These are phyloP conservation scores for Knufia petricola DNA, from an alignment of 2,329 filamentous ascomycete species.

Conservation along the genomic window DNA sequence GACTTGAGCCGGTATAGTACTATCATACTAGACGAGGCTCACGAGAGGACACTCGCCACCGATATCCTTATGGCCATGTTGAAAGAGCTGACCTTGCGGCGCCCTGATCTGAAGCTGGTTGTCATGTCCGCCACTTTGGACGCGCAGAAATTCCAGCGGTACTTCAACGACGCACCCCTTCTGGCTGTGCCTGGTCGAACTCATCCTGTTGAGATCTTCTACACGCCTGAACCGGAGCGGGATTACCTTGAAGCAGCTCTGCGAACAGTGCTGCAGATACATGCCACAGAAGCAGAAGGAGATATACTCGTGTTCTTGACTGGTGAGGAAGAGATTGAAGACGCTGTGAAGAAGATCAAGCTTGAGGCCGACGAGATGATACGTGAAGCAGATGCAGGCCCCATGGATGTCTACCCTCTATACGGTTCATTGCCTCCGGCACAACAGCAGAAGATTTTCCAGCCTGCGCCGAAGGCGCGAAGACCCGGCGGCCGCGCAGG, in stretches of 20 bases:
- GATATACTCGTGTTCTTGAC: slow-evolving; percentile 93
- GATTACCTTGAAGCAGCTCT: slow-evolving; percentile 96
- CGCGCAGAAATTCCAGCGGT: slow-evolving; percentile 94
- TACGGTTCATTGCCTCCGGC: slow-evolving; percentile 88
- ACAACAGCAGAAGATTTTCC: slow-evolving; percentile 93
- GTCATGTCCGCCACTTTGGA: slow-evolving; percentile 98
- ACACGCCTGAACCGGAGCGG: slow-evolving; percentile 88
- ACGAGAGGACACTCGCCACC: slow-evolving; percentile 93
- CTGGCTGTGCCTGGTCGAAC: slow-evolving; percentile 91
- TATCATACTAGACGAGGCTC: slow-evolving; percentile 96
- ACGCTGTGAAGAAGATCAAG: slow-evolving; percentile 82
- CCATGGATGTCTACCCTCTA: slow-evolving; percentile 80
- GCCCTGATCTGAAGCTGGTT: slow-evolving; percentile 90
- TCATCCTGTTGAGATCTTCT: slow-evolving; percentile 95
- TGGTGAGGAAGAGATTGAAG: slow-evolving; percentile 97
- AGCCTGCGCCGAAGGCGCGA: slow-evolving; percentile 66
- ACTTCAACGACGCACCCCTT: slow-evolving; percentile 89
- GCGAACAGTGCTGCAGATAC: slow-evolving; percentile 90
- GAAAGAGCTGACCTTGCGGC: slow-evolving; percentile 74
- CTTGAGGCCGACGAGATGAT: slow-evolving; percentile 88
- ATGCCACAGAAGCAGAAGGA: slow-evolving; percentile 82
- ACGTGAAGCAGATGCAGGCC: slow-evolving; percentile 82
- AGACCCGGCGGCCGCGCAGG: slow-evolving; percentile 72
- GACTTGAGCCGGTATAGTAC: slow-evolving; percentile 87
- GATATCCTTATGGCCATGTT: slow-evolving; percentile 95